Evolutionary conservation across 1,284 basidiomycete genomes (phyloP), one percentile per base, ranked within the genome.

Genomic region (Ceratobasidium sp.): DNA sequence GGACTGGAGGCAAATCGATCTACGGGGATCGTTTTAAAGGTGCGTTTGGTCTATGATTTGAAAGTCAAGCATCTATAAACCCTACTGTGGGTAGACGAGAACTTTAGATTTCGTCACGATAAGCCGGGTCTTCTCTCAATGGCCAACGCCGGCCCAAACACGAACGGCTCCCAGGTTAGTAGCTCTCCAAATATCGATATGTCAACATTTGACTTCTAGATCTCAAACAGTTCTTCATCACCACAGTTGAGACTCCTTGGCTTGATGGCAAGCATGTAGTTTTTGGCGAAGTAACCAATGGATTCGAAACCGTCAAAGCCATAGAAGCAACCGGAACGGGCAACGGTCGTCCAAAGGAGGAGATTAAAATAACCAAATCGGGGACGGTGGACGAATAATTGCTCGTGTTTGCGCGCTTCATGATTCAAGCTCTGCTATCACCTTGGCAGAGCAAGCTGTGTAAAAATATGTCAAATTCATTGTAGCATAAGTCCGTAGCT

Each of bases 1-100:
- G 97, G 16, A 98, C 94, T 59, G 96, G 97, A 74, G 94, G 93
- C 71, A 91, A 91, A 82, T 94, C 91, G 32, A 98, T 98, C 81
- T 98, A 96, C 77, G 96, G 96, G 75, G 86, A 88, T 76, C 94
- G 92, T 79, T 94, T 92, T 76, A 81, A 77, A 21, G 91, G 90
- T 89, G 65, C 74, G 83, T 82, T 18, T 39, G 8, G 14, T 39
- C 28, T 36, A 76, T 21, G 52, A 36, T 2, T 39, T 4, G 3
- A 53, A 53, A 41, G 23, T 14, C 0, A 36, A 21, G 16, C 28
- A 57, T 39, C 21, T 18, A 12, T 57, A 52, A 30, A 28, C 18
- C 10, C 21, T 32, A 65, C 14, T 39, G 23, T 21, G 1, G 32
- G 4, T 34, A 76, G 76, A 77, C 50, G 76, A 77, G 70, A 76